Evolutionary conservation across 805 yeast species (phyloP), one percentile per base, ranked within the genome.

Genomic region (Ogataea pini): DNA sequence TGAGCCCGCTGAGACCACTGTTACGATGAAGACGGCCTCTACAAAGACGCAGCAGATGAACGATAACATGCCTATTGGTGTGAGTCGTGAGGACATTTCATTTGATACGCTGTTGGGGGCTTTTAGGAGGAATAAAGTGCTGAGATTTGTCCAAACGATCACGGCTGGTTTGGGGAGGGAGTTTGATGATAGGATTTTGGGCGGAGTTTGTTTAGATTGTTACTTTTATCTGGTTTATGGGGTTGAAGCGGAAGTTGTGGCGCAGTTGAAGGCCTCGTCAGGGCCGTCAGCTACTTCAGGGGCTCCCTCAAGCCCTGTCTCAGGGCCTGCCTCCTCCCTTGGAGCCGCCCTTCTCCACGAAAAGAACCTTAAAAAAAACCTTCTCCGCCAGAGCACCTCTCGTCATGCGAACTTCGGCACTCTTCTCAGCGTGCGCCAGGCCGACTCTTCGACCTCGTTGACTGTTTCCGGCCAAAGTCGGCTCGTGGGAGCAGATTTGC

Each of bases 361-460:
- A 60, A 72, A 76, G 17, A 73, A 74, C 27, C 62, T 84, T 50
- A 80, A 78, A 27, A 57, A 57, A 19, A 50, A 47, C 25, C 46
- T 64, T 3, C 51, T 57, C 24, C 53, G 55, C 20, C 54, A 58
- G 27, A 54, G 51, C 22, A 52, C 60, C 3, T 59, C 67, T 4
- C 76, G 99, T 40, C 99, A 92, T 62, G 91, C 94, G 2, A 76
- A 96, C 44, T 92, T 92, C 70, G 99, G 99, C 0, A 83, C 97
- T 0, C 70, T 91, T 52, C 66, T 90, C 9, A 83, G 96, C 1
- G 73, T 92, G 25, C 82, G 84, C 50, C 79, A 85, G 16, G 75
- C 77, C 19, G 82, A 83, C 45, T n/a, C n/a, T n/a, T 72, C 81
- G 24, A 73, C 71, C 3, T 72, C 86, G 24, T 65, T 86, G 16